Conservation (phyloP, 176 grass and related monocot species). For the Elymus sibiricus region DNA sequence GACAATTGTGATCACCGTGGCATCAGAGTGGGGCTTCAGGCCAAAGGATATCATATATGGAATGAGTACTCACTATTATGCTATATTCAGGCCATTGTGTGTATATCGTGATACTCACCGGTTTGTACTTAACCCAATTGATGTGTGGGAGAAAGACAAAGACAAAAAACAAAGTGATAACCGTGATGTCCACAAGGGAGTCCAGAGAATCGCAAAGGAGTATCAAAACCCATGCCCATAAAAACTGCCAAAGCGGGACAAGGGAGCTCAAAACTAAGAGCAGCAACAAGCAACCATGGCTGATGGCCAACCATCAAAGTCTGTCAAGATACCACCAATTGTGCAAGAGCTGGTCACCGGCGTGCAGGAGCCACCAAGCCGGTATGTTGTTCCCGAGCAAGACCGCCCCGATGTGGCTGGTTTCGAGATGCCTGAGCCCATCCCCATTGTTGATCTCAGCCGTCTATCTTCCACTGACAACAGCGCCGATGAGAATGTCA, state of each 20-base stretch:
- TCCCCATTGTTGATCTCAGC: conserved; percentile 49
- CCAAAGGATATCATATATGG: conserved; percentile 7
- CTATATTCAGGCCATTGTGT: background rate
- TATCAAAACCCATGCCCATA: background rate
- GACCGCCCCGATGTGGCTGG: background rate
- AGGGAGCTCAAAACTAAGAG: background rate
- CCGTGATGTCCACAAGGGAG: background rate
- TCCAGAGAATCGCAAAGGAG: background rate
- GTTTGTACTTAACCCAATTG: background rate
- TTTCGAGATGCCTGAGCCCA: background rate
- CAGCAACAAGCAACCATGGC: conserved; percentile 16
- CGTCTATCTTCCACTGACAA: conserved; percentile 16
- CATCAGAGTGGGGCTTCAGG: conserved; percentile 53
- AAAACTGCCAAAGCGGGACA: background rate
- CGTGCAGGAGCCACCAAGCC: conserved; percentile 33
- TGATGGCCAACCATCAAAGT: conserved; percentile 13
- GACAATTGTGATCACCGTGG: conserved; percentile 40
- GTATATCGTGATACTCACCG: background rate
- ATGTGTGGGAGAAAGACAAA: background rate
- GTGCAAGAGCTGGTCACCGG: conserved; percentile 43
- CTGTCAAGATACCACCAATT: background rate
- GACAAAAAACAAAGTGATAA: background rate
- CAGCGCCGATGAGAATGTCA: conserved; percentile 15
- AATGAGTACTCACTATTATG: background rate
- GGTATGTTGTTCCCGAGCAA: conserved; percentile 27